Percentiles rank a stretch among this genome's conserved stretches.
Evolutionary conservation across 73 alveolate genomes (phyloP).

Genomic region (Stentor coeruleus): DNA sequence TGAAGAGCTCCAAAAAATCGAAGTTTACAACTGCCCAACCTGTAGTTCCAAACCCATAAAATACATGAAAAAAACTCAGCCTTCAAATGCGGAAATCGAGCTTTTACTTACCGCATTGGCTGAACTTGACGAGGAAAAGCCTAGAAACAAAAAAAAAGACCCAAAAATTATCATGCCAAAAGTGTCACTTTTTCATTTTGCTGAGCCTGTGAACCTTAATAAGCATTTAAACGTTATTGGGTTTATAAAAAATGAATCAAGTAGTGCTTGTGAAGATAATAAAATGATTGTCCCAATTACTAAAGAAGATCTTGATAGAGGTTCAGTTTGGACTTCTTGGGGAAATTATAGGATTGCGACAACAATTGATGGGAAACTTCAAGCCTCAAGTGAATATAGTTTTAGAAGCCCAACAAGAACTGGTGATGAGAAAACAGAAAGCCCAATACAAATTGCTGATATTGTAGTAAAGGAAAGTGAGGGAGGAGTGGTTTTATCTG

Average conservation of each 20-base stretch:
- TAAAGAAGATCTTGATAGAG: neutral
- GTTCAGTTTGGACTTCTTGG: neutral
- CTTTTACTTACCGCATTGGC: conserved; percentile 12
- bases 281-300: conserved; percentile 12
- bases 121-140: conserved; percentile 21
- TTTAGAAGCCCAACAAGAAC: neutral
- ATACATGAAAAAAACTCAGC: neutral
- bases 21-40: neutral
- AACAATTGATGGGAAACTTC: neutral
- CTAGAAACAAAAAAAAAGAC: conserved; percentile 1
- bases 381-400: neutral
- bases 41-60: neutral
- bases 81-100: conserved; percentile 2
- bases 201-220: neutral
- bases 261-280: conserved; percentile 5
- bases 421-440: neutral
- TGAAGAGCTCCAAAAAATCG: conserved; percentile 8
- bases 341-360: neutral
- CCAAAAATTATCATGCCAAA: neutral
- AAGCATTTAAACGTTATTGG: conserved; percentile 1
- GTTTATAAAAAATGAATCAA: conserved; percentile 3
- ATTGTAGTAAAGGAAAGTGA: neutral
- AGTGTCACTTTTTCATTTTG: conserved; percentile 13
- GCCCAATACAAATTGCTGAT: neutral
- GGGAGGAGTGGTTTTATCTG: neutral